phyloP scores from a whole-genome alignment of 345 rosid species.

The Cardiospermum halicacabum region DNA sequence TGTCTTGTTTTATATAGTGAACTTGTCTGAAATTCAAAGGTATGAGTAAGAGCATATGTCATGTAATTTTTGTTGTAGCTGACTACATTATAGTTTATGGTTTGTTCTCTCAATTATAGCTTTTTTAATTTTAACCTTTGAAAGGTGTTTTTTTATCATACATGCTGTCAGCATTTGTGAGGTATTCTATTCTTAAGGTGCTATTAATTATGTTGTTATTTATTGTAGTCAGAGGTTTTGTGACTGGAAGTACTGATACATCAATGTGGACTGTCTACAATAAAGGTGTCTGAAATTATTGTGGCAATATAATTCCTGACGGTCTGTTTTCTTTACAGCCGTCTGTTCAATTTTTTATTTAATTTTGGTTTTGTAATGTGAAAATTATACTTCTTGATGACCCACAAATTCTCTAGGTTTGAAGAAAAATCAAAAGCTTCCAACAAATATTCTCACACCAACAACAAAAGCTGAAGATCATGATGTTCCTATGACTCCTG shows the following conservation, averaged over 20 bases:
- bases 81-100: no score
- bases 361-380: no score
- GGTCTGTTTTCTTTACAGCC: slow-evolving; percentile 35
- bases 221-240: slow-evolving; percentile 78
- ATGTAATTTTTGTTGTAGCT: no score
- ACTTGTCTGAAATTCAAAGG: no score
- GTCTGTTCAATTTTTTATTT: slow-evolving; percentile 4
- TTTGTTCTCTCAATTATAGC: no score
- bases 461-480: slow-evolving; percentile 85
- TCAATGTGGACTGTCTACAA: slow-evolving; percentile 94
- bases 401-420: slow-evolving; percentile 39
- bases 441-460: slow-evolving; percentile 73
- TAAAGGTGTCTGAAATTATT: slow-evolving; percentile 68
- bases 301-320: slow-evolving; percentile 79
- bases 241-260: slow-evolving; percentile 94
- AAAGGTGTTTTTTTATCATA: neutral
- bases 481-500: slow-evolving; percentile 72
- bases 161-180: neutral
- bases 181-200: neutral
- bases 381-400: slow-evolving; percentile 6
- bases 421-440: slow-evolving; percentile 69
- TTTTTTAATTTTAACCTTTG: neutral
- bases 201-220: slow-evolving; percentile 13
- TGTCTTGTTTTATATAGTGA: no score
- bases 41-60: no score